Conservation (phyloP, 2,329 filamentous ascomycete genomes). For the Neoarthrinium moseri region DNA sequence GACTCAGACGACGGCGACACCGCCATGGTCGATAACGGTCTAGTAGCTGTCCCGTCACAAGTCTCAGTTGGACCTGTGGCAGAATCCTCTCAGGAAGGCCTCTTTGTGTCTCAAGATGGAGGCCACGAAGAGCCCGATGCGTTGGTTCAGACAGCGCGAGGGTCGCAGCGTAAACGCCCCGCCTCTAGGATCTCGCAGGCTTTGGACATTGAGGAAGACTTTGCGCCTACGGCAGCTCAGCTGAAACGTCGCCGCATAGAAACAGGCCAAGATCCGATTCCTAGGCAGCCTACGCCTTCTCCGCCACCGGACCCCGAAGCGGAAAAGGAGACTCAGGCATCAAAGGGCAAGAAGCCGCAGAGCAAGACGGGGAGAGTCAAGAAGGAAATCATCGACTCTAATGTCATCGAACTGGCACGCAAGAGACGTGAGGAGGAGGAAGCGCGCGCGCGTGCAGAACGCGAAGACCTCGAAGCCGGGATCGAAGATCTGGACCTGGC, state of each 20-base stretch:
- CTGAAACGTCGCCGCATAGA: slow-evolving; percentile 77
- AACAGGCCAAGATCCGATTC: slow-evolving; percentile 47
- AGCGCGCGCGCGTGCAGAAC: slow-evolving; percentile 55
- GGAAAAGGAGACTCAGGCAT: slow-evolving; percentile 25
- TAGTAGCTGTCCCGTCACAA: slow-evolving; percentile 10
- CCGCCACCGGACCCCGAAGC: slow-evolving; percentile 13
- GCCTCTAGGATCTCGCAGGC: slow-evolving; percentile 39
- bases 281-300: slow-evolving; percentile 27
- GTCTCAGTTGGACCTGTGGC: slow-evolving; percentile 13
- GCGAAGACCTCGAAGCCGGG: slow-evolving; percentile 49
- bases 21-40: slow-evolving; percentile 26
- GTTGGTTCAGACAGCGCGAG: slow-evolving; percentile 15
- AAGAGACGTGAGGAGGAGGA: slow-evolving; percentile 65
- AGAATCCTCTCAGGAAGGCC: slow-evolving; percentile 39
- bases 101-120: slow-evolving; percentile 57
- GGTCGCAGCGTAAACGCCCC: slow-evolving; percentile 43
- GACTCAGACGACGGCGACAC: slow-evolving; percentile 36
- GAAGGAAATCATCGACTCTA: slow-evolving; percentile 63
- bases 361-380: slow-evolving; percentile 41
- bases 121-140: slow-evolving; percentile 22
- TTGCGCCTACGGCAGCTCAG: slow-evolving; percentile 74
- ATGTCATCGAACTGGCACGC: slow-evolving; percentile 67
- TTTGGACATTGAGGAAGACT: slow-evolving; percentile 64
- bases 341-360: slow-evolving; percentile 44
- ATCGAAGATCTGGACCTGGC: slow-evolving; percentile 68